phyloP scores from a whole-genome alignment of 176 grass and related monocot species.

The Guadua angustifolia region DNA sequence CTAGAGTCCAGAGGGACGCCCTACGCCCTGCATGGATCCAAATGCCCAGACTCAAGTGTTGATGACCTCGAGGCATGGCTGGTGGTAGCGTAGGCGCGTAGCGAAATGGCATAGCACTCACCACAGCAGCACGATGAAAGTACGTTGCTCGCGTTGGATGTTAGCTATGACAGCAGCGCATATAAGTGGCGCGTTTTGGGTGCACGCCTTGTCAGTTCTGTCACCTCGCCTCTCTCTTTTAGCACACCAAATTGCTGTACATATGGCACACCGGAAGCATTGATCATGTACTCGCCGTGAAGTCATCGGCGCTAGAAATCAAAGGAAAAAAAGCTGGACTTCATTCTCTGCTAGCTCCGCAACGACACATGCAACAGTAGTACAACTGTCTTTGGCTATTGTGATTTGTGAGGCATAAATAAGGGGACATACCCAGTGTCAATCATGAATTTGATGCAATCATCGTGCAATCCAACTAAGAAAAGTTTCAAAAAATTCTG shows the following conservation, averaged over 20 bases:
- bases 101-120: neutral
- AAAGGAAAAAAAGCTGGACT: neutral
- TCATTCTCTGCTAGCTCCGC: neutral
- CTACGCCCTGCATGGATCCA: neutral
- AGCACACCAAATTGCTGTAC: no score
- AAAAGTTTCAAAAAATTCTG: no score
- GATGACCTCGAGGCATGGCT: slow-evolving; percentile 3
- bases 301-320: neutral
- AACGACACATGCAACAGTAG: neutral
- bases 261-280: neutral
- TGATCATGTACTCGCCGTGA: neutral
- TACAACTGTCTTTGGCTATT: neutral
- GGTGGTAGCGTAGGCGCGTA: neutral
- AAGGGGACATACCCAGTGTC: no score
- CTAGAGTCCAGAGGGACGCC: neutral
- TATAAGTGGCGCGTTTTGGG: neutral
- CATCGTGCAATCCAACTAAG: no score
- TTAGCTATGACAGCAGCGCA: neutral
- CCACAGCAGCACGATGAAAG: neutral
- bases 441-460: no score
- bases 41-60: neutral
- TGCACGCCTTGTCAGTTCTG: neutral
- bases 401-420: neutral
- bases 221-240: neutral
- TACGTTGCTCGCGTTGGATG: neutral